Conservation (phyloP, 306 rosid genomes). For the Betula pendula region DNA sequence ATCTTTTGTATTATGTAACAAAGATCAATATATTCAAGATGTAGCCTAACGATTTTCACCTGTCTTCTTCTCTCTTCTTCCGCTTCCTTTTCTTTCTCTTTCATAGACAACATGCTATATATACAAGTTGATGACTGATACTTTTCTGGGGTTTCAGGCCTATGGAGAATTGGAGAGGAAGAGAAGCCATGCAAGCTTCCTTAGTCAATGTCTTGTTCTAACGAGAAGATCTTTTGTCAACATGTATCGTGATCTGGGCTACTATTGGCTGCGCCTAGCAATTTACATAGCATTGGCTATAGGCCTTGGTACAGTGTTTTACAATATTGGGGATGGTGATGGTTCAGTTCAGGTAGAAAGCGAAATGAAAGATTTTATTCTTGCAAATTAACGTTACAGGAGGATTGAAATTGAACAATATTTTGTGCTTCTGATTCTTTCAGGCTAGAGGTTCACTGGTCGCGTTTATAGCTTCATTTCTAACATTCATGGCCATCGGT, state of each 20-base stretch:
- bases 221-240: conserved; percentile 64
- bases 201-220: conserved; percentile 46
- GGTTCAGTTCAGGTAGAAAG: conserved; percentile 39
- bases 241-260: conserved; percentile 64
- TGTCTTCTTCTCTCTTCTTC: too few relatives aligned
- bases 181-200: conserved; percentile 48
- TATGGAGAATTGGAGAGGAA: conserved; percentile 29
- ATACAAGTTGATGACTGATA: neutral
- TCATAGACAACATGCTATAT: too few relatives aligned
- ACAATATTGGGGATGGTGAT: conserved; percentile 28
- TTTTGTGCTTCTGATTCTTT: neutral
- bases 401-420: neutral
- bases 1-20: too few relatives aligned
- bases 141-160: conserved; percentile 24
- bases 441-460: conserved; percentile 43
- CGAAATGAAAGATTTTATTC: neutral
- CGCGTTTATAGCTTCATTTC: conserved; percentile 23
- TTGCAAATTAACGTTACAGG: neutral
- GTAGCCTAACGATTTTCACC: too few relatives aligned
- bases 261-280: conserved; percentile 63
- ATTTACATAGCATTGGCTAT: conserved; percentile 40
- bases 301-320: conserved; percentile 48
- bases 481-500: conserved; percentile 48
- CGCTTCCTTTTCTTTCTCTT: too few relatives aligned
- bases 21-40: too few relatives aligned